Percentiles rank a stretch among this genome's conserved stretches.
phyloP scores from a whole-genome alignment of 2,329 filamentous ascomycete genomes.

The Diaporthe ilicicola region DNA sequence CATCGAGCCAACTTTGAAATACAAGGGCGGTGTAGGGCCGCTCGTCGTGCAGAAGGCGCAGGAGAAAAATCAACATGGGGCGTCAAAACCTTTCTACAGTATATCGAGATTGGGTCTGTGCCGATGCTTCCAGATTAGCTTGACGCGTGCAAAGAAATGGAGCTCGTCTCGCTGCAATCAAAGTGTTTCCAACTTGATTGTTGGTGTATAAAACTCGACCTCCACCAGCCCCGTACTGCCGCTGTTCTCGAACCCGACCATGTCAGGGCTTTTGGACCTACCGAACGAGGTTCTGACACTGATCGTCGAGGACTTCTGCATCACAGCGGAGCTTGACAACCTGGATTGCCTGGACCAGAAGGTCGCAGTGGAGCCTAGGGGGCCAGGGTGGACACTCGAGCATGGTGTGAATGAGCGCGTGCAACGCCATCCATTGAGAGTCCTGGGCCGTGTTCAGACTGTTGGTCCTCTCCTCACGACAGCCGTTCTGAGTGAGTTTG shows the following conservation, averaged over 20 bases:
- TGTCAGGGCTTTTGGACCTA: conserved; percentile 2
- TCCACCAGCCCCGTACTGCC: not conserved
- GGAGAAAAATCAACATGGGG: not conserved
- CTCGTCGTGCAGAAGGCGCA: not conserved
- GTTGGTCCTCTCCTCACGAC: not conserved
- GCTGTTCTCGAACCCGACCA: not conserved
- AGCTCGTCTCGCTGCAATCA: conserved; percentile 10
- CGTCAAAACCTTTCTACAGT: not conserved
- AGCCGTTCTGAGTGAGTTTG: conserved; percentile 1
- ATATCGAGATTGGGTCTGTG: conserved; percentile 5
- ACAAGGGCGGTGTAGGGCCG: not conserved
- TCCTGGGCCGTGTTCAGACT: not conserved
- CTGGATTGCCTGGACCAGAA: conserved; percentile 1
- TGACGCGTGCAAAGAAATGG: not conserved
- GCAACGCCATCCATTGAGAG: not conserved
- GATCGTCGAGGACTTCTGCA: conserved; percentile 17
- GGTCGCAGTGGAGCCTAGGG: not conserved
- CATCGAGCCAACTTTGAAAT: not conserved
- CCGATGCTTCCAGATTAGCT: not conserved
- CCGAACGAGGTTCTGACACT: conserved; percentile 3
- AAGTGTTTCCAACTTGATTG: not conserved
- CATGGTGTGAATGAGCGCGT: not conserved
- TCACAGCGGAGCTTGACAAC: conserved; percentile 14
- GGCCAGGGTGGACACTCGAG: not conserved
- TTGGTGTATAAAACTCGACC: not conserved